Percentiles rank a stretch among this genome's conserved stretches.
Evolutionary conservation across 208 protist genomes (phyloP).

Genomic region (Acanthamoeba sp.): DNA sequence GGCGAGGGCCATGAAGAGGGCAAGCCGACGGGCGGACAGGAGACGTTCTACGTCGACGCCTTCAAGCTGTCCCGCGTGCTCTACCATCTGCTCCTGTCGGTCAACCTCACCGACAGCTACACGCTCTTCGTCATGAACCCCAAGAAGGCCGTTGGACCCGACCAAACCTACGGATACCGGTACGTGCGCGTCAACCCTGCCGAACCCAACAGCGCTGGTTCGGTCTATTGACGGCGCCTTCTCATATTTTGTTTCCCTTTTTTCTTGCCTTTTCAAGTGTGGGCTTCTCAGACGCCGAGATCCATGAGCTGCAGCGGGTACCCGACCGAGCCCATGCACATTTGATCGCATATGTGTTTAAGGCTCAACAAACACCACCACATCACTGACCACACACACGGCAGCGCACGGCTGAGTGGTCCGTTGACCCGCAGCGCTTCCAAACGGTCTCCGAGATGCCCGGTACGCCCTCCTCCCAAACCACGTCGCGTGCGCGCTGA

Average conservation of each 20-base stretch:
- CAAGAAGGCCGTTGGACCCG: not conserved
- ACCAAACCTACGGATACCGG: slow-evolving; percentile 41
- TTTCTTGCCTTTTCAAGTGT: not conserved
- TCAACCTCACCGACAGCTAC: slow-evolving; percentile 62
- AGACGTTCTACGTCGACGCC: slow-evolving; percentile 49
- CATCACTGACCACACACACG: no score
- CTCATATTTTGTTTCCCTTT: not conserved
- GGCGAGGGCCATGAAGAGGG: not conserved
- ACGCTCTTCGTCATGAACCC: slow-evolving; percentile 51
- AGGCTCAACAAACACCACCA: no score
- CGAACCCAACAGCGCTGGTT: no score
- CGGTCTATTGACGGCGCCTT: no score
- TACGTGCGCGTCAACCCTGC: no score
- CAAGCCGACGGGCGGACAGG: not conserved
- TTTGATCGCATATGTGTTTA: no score
- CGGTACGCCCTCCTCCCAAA: not conserved
- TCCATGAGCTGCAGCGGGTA: not conserved
- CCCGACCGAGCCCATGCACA: no score
- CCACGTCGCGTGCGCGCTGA: not conserved
- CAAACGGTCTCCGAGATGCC: not conserved
- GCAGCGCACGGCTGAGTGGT: slow-evolving; percentile 11
- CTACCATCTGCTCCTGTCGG: slow-evolving; percentile 14
- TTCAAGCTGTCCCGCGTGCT: slow-evolving; percentile 38
- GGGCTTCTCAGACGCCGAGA: slow-evolving; percentile 33
- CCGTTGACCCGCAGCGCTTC: slow-evolving; percentile 22